These are phyloP conservation scores for Aureobasidium pullulans DNA, from an alignment of 2,329 filamentous ascomycete species.

Conservation along the genomic window DNA sequence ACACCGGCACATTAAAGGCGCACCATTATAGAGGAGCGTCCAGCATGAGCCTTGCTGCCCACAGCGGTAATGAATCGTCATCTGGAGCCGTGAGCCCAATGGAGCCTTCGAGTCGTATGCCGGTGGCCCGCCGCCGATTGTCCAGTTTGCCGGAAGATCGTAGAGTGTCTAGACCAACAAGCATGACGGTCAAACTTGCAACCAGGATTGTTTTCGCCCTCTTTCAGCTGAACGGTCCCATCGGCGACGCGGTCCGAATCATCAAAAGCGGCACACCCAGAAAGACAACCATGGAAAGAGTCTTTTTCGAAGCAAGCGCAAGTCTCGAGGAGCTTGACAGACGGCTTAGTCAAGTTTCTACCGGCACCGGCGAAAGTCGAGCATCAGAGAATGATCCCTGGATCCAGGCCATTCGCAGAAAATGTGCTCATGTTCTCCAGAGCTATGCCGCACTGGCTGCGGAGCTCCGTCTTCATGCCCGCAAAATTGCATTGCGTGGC, in stretches of 20 bases:
- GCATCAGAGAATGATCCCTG: conserved; percentile 12
- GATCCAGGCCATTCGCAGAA: conserved; percentile 22
- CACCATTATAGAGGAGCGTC: conserved; percentile 26
- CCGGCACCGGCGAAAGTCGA: conserved; percentile 41
- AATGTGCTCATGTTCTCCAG: conserved; percentile 44
- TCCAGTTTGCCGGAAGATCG: conserved; percentile 18
- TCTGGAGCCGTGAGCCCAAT: conserved; percentile 27
- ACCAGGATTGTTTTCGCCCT: conserved; percentile 15
- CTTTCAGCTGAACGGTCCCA: conserved; percentile 16
- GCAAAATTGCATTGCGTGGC: conserved; percentile 47
- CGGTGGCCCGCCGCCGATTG: conserved; percentile 13
- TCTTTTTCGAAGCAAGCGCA: conserved; percentile 44
- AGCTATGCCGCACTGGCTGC: conserved; percentile 43
- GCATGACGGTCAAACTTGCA: conserved; percentile 16
- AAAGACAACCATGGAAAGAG: conserved; percentile 14
- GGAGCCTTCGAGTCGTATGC: conserved; percentile 17
- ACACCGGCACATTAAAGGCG: conserved; percentile 24
- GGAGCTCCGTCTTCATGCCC: conserved; percentile 41
- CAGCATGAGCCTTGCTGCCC: conserved; percentile 20
- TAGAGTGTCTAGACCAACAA: conserved; percentile 16
- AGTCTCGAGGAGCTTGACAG: conserved; percentile 51
- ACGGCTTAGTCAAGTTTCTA: conserved; percentile 43
- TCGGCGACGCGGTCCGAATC: conserved; percentile 16
- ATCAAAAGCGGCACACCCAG: conserved; percentile 15
- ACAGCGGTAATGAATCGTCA: conserved; percentile 24